phyloP scores from a whole-genome alignment of 129 eudicot genomes.

The sunflower (Helianthus annuus) region DNA sequence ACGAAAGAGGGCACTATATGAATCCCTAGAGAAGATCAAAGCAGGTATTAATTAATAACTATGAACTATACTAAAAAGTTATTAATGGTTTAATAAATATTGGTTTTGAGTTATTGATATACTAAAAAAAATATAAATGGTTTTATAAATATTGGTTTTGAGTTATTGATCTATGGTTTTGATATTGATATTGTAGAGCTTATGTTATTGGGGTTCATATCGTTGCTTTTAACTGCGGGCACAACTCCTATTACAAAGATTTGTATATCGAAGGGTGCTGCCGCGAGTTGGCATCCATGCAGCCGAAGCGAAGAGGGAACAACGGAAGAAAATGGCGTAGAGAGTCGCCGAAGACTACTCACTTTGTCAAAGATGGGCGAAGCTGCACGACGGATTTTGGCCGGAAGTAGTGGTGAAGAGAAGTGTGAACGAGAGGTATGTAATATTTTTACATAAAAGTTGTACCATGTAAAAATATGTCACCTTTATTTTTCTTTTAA shows the following conservation, averaged over 20 bases:
- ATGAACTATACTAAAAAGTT: not conserved
- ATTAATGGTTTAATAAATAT: not conserved
- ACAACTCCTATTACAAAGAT: slow-evolving; percentile 49
- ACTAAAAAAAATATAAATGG: no score
- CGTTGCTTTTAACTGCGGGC: slow-evolving; percentile 61
- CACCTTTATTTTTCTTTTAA: not conserved
- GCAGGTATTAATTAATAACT: slow-evolving; percentile 42
- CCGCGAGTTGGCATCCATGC: slow-evolving; percentile 67
- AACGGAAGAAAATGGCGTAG: not conserved
- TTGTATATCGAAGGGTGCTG: slow-evolving; percentile 51
- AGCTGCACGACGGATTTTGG: slow-evolving; percentile 39
- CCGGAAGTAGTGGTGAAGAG: slow-evolving; percentile 32
- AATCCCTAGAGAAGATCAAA: slow-evolving; percentile 73
- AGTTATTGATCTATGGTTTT: not conserved
- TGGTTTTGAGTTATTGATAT: not conserved
- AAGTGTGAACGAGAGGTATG: slow-evolving; percentile 51
- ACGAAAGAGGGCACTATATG: slow-evolving; percentile 61
- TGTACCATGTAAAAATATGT: not conserved
- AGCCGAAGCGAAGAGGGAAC: slow-evolving; percentile 27
- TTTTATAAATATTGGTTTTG: not conserved
- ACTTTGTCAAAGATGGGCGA: slow-evolving; percentile 28
- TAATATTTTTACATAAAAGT: not conserved
- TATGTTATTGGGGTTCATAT: slow-evolving; percentile 77
- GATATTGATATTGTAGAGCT: slow-evolving; percentile 45
- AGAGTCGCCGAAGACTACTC: slow-evolving; percentile 59